Evolutionary conservation across 768 basidiomycete genomes (phyloP).

Genomic region (Pulveroboletus sp.): DNA sequence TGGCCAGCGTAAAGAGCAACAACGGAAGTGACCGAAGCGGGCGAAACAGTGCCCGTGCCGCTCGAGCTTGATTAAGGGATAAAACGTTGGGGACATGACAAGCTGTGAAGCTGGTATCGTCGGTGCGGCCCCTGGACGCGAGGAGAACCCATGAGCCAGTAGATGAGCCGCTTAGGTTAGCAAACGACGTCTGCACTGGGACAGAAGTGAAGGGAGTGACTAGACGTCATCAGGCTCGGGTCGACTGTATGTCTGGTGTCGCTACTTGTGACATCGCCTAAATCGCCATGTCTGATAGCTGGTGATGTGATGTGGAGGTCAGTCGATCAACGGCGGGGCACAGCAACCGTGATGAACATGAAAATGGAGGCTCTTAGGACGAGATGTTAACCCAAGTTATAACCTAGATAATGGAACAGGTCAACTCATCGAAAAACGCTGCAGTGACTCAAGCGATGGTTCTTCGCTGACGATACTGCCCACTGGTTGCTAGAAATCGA

Average conservation of each 20-base stretch:
- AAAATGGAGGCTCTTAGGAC: too few species aligned
- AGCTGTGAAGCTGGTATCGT: background rate
- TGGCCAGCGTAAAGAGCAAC: conserved; percentile 9
- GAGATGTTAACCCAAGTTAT: too few species aligned
- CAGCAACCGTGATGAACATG: background rate
- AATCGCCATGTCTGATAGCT: background rate
- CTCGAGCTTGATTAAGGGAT: background rate
- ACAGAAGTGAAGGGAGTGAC: background rate
- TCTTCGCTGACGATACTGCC: too few species aligned
- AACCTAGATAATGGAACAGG: too few species aligned
- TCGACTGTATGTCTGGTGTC: conserved; percentile 6
- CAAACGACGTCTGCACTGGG: conserved; percentile 1
- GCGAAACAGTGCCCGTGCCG: background rate
- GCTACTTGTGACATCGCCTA: conserved; percentile 15
- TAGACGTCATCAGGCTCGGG: background rate
- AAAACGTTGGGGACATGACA: background rate
- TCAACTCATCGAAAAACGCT: too few species aligned
- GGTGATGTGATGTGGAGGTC: background rate
- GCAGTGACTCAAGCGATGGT: background rate
- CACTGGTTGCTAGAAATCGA: too few species aligned
- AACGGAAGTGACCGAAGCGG: background rate
- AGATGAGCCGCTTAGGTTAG: background rate
- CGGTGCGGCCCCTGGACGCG: conserved; percentile 3
- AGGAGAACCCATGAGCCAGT: conserved; percentile 5
- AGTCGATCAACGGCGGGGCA: background rate